These are phyloP conservation scores for Yamadazyma diddensiae DNA, from an alignment of 1,139 yeast genomes.

Conservation along the genomic window DNA sequence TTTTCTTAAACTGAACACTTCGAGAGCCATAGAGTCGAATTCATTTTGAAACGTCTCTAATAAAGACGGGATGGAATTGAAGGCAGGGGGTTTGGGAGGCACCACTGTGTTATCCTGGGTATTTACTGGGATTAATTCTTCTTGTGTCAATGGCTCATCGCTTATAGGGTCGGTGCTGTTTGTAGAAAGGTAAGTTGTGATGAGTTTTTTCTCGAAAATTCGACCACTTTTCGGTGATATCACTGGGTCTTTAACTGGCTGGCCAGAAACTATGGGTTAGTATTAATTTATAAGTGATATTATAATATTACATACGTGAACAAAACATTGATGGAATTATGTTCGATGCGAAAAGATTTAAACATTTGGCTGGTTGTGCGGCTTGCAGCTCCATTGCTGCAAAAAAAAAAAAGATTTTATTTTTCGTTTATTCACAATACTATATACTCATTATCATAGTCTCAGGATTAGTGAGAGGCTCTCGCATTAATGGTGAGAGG, in stretches of 20 bases:
- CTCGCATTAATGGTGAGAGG: slow-evolving; percentile 9
- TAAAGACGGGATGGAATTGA: slow-evolving; percentile 75
- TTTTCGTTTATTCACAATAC: no score
- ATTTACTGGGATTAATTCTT: slow-evolving; percentile 56
- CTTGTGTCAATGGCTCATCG: slow-evolving; percentile 54
- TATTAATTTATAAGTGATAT: slow-evolving; percentile 12
- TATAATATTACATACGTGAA: slow-evolving; percentile 9
- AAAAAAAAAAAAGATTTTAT: no score
- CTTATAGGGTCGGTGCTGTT: slow-evolving; percentile 76
- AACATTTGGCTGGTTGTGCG: no score
- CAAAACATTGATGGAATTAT: slow-evolving; percentile 8
- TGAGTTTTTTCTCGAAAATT: slow-evolving; percentile 63
- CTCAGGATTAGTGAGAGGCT: no score
- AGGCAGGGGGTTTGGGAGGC: slow-evolving; percentile 49
- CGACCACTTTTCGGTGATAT: slow-evolving; percentile 71
- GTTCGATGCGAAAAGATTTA: no score
- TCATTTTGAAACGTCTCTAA: slow-evolving; percentile 77
- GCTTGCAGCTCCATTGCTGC: no score
- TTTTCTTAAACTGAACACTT: slow-evolving; percentile 71
- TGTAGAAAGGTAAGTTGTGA: slow-evolving; percentile 61
- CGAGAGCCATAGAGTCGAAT: slow-evolving; percentile 87
- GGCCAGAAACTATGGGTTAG: slow-evolving; percentile 53
- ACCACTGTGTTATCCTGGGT: slow-evolving; percentile 19
- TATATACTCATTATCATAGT: no score
- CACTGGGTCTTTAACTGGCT: slow-evolving; percentile 65